Evolutionary conservation across 148 eudicot genomes (phyloP), one percentile per base, ranked within the genome.

Genomic region (Persicaria tinctoria): DNA sequence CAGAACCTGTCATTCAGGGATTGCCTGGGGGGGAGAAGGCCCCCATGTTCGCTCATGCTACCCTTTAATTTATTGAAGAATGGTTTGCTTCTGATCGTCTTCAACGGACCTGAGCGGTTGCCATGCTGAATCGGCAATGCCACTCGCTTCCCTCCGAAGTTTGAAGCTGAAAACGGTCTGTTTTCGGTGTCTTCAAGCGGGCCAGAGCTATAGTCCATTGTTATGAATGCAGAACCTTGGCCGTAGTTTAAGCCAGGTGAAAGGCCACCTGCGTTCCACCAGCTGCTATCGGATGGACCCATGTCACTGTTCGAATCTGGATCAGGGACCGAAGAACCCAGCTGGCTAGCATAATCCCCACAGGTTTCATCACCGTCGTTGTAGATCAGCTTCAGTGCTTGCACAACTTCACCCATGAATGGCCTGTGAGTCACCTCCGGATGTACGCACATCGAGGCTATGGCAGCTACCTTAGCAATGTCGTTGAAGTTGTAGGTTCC

Each of bases 351-450:
- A 51, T 86, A 87, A 78, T 91, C 97, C 45, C 77, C 98, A 77
- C 93, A 83, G 47, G 86, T 85, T 68, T 90, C 97, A 23, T 88
- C 91, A 0, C 75, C 72, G 71, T 92, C 91, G 2, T 89, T 96
- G 79, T 88, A 92, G 46, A 92, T 90, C 77, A 90, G 91, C 79
- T 96, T 96, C 48, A 92, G 84, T 1, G 99, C 99, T 80, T 96
- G 99, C 64, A 96, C 97, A 6, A 96, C 99, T 85, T 96, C 99
- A 7, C 99, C 97, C 99, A 96, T 96, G 74, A 96, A 96, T 20
- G 99, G 97, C 68, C 99, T 83, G 73, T 96, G 94, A 70, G 97
- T 86, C 78, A 92, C 99, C 89, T 96, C 99, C 8, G 97, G 89
- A 73, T 95, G 99, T 14, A 95, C 96, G 56, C 99, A 95, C 97